Conservation (phyloP, 495 filamentous ascomycete species). For the Lasiosphaeria hispida region DNA sequence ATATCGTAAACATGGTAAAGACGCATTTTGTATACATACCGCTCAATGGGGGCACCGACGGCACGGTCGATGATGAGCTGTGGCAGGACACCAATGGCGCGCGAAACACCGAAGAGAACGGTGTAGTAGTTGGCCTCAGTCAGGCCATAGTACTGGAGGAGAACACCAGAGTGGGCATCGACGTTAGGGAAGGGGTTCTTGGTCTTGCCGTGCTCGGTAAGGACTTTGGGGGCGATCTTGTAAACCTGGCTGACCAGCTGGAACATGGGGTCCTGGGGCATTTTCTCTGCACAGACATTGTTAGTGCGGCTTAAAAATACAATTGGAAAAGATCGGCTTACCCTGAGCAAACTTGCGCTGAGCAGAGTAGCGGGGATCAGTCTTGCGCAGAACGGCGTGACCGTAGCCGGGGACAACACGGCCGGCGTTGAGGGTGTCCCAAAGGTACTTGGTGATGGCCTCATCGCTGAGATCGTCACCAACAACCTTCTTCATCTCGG, state of each 20-base stretch:
- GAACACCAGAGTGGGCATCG: conserved; percentile 84
- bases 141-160: conserved; percentile 98
- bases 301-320: conserved; percentile 16
- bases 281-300: conserved; percentile 45
- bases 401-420: conserved; percentile 97
- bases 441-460: conserved; percentile 96
- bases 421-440: conserved; percentile 91
- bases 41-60: conserved; percentile 79
- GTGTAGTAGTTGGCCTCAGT: conserved; percentile 99
- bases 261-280: conserved; percentile 98
- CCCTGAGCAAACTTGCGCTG: conserved; percentile 94
- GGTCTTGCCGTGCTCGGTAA: conserved; percentile 99
- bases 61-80: conserved; percentile 99
- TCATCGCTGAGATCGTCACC: conserved; percentile 93
- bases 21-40: conserved; percentile 26
- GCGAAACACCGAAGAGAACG: conserved; percentile 96
- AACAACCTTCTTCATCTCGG: conserved; percentile 94
- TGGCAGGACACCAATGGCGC: conserved; percentile 95
- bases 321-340: conserved; percentile 28
- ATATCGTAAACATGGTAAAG: not conserved
- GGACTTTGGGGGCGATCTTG: conserved; percentile 96
- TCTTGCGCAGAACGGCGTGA: conserved; percentile 98
- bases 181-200: conserved; percentile 66
- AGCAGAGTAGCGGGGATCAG: conserved; percentile 95
- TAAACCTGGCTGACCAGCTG: conserved; percentile 98